Evolutionary conservation across 805 yeast species (phyloP).

Genomic region (Alloascoidea hylecoeti): DNA sequence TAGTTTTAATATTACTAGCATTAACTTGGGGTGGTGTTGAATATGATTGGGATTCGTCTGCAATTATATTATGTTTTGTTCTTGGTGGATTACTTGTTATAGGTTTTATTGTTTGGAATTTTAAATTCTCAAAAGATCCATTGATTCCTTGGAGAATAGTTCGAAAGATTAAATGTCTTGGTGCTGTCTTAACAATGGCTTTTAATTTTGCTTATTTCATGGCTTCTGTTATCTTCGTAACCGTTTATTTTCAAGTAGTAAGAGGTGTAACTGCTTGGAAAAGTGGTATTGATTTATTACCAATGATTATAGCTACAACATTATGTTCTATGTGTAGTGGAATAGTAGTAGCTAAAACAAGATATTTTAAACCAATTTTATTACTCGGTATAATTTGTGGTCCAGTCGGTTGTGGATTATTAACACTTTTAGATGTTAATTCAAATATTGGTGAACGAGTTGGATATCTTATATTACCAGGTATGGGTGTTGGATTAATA

Average conservation of each 20-base stretch:
- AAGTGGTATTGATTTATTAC: constrained; percentile 31
- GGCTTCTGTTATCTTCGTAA: constrained; percentile 19
- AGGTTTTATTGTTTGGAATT: constrained; percentile 12
- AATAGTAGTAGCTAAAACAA: constrained; percentile 20
- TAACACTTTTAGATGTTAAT: constrained; percentile 21
- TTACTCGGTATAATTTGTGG: constrained; percentile 22
- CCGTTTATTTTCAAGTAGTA: constrained; percentile 37
- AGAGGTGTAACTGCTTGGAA: constrained; percentile 24
- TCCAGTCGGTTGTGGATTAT: constrained; percentile 29
- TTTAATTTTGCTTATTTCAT: constrained; percentile 26
- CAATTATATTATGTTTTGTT: constrained; percentile 32
- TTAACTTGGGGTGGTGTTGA: constrained; percentile 40
- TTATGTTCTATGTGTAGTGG: constrained; percentile 24
- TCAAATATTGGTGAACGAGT: constrained; percentile 22
- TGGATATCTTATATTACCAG: constrained; percentile 28
- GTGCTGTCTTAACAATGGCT: constrained; percentile 23
- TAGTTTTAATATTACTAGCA: constrained; percentile 31
- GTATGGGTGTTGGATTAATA: constrained; percentile 31
- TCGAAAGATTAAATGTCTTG: constrained; percentile 16
- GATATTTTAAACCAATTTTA: constrained; percentile 24
- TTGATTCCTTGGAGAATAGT: constrained; percentile 29
- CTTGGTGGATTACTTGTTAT: constrained; percentile 26
- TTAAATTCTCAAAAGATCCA: constrained; percentile 31
- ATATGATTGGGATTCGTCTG: constrained; percentile 38
- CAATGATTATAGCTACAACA: constrained; percentile 25